Evolutionary conservation across 257 asterid genomes (phyloP).

Genomic region (Schizonepeta tenuifolia): DNA sequence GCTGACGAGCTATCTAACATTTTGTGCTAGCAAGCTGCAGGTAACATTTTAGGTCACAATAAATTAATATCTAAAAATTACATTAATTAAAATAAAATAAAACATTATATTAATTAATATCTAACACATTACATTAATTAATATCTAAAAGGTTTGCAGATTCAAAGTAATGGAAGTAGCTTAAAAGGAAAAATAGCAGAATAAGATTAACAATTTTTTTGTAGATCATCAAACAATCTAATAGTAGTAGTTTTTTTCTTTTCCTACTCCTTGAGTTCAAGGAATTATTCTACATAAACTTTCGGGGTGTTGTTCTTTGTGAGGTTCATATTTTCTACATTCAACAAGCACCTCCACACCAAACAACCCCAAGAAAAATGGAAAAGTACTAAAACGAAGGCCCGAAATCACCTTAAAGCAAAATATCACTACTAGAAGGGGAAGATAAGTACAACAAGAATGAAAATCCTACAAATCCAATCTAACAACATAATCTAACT

Average conservation of each 20-base stretch:
- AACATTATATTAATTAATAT: no score
- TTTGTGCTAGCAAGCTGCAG: no score
- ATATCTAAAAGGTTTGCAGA: conserved; percentile 18
- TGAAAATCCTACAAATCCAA: conserved; percentile 3
- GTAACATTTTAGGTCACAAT: no score
- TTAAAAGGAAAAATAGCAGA: background rate
- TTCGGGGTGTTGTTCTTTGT: background rate
- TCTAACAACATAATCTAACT: background rate
- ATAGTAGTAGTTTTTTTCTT: no score
- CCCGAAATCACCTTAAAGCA: background rate
- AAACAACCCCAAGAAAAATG: background rate
- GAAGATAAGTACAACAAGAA: background rate
- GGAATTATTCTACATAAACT: background rate
- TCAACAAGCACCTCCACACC: background rate
- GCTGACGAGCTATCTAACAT: no score
- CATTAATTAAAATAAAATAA: no score
- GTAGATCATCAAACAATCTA: background rate
- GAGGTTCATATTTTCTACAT: background rate
- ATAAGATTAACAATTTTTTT: conserved; percentile 2
- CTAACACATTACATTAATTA: no score
- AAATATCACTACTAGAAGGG: no score
- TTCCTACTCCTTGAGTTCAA: background rate
- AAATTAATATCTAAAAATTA: no score
- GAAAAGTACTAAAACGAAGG: background rate
- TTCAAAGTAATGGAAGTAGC: background rate